These are phyloP conservation scores for Salix suchowensis DNA, from an alignment of 345 rosid genomes.

Conservation along the genomic window DNA sequence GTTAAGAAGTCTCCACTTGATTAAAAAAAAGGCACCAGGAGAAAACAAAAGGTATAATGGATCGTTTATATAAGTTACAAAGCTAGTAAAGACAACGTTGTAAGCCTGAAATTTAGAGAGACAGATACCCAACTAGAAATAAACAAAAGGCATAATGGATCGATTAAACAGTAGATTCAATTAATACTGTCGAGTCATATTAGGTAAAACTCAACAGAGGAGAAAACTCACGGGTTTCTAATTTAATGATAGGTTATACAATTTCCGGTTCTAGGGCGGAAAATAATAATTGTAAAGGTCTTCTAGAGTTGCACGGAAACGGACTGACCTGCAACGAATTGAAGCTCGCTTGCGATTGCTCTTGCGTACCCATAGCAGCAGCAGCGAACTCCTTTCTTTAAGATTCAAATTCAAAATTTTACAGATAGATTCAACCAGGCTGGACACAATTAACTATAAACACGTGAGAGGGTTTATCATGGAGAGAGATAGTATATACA, in stretches of 20 bases:
- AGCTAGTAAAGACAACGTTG: background rate
- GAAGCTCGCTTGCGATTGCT: constrained; percentile 63
- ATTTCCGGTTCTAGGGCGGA: constrained; percentile 22
- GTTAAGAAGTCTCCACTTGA: background rate
- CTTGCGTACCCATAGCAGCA: constrained; percentile 76
- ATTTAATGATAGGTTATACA: background rate
- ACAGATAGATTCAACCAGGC: constrained; percentile 12
- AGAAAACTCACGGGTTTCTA: constrained; percentile 3
- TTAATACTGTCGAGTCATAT: background rate
- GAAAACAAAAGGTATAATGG: background rate
- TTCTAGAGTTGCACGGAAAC: background rate
- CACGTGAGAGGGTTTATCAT: constrained; percentile 45
- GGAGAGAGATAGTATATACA: background rate
- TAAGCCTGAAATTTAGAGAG: background rate
- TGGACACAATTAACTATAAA: constrained; percentile 2
- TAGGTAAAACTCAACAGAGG: background rate
- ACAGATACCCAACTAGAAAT: background rate
- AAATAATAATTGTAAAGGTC: background rate
- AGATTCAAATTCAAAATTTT: constrained; percentile 26
- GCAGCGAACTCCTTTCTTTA: constrained; percentile 6
- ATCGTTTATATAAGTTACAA: background rate
- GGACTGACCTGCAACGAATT: constrained; percentile 82
- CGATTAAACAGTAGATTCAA: constrained; percentile 4
- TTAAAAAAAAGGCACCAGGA: background rate
- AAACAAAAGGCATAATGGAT: background rate